Conservation (phyloP, 805 yeast genomes). For the Candida mattraensis region DNA sequence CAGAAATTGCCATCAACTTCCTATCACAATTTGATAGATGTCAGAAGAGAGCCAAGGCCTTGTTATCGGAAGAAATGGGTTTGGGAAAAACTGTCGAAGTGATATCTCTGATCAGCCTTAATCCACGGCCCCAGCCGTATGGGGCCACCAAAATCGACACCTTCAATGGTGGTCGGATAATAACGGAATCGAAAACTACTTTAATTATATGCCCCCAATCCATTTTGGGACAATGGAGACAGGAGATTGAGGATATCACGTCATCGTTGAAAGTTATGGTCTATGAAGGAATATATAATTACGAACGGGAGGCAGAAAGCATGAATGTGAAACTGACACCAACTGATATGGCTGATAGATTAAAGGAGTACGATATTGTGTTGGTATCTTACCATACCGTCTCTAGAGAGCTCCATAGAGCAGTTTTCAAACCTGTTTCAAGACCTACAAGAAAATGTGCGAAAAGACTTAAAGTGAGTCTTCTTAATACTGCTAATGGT, state of each 20-base stretch:
- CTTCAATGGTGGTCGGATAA: constrained; percentile 42
- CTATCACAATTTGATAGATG: constrained; percentile 13
- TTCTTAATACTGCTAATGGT: not conserved
- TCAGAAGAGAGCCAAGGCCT: constrained; percentile 49
- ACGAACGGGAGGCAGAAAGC: constrained; percentile 35
- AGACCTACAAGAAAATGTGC: constrained; percentile 45
- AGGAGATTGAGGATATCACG: constrained; percentile 61
- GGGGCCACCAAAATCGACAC: constrained; percentile 33
- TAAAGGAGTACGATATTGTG: constrained; percentile 71
- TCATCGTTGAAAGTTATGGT: constrained; percentile 60
- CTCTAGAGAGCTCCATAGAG: constrained; percentile 75
- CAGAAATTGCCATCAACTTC: constrained; percentile 31
- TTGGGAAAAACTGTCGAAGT: constrained; percentile 92
- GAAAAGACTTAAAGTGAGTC: constrained; percentile 25
- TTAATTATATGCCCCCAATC: constrained; percentile 85
- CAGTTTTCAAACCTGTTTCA: constrained; percentile 62
- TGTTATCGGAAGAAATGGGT: constrained; percentile 96
- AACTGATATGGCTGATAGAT: constrained; percentile 45
- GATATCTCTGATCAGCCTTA: constrained; percentile 59
- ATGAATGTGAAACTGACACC: constrained; percentile 25
- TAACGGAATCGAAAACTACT: constrained; percentile 63
- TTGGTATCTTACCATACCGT: constrained; percentile 74
- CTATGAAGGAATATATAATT: constrained; percentile 55
- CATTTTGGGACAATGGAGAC: constrained; percentile 81
- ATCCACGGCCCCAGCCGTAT: constrained; percentile 47